These are phyloP conservation scores for Sporothrix dimorphospora DNA, from an alignment of 2,329 filamentous ascomycete species.

Conservation along the genomic window DNA sequence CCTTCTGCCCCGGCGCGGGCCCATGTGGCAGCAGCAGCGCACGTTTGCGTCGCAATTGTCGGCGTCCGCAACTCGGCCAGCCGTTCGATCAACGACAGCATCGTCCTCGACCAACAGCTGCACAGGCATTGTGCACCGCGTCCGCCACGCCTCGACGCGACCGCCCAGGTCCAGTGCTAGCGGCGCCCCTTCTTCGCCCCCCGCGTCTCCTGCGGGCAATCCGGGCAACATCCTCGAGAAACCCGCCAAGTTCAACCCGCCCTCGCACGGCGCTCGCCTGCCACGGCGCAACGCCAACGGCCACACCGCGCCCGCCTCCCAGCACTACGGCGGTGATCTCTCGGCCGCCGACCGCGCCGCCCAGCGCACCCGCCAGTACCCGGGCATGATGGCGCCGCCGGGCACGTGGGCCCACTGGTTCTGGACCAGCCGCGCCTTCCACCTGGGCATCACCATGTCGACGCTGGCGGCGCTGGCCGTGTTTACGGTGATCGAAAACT, in stretches of 20 bases:
- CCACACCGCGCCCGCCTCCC: constrained; percentile 56
- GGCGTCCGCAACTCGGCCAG: not conserved
- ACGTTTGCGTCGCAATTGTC: constrained; percentile 28
- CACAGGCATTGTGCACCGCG: constrained; percentile 27
- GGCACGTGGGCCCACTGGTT: constrained; percentile 86
- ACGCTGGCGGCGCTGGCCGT: constrained; percentile 53
- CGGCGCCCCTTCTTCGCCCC: constrained; percentile 35
- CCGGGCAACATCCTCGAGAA: constrained; percentile 68
- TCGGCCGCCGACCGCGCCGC: constrained; percentile 65
- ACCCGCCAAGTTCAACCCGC: constrained; percentile 86
- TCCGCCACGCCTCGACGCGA: constrained; percentile 21
- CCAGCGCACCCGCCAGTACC: constrained; percentile 75
- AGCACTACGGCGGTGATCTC: constrained; percentile 75
- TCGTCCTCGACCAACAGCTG: not conserved
- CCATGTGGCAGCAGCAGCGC: constrained; percentile 53
- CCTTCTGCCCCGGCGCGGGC: constrained; percentile 65
- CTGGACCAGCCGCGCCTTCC: constrained; percentile 73
- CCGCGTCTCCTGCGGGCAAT: constrained; percentile 56
- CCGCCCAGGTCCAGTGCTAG: constrained; percentile 33
- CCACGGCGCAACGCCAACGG: constrained; percentile 52
- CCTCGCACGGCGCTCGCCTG: constrained; percentile 79
- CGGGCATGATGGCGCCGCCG: constrained; percentile 83
- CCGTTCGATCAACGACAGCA: constrained; percentile 19
- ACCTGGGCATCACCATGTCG: constrained; percentile 84
- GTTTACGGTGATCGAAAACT: constrained; percentile 77